Percentiles rank a stretch among this genome's conserved stretches.
These are phyloP conservation scores for Fusarium haematococcum DNA, from an alignment of 2,329 filamentous ascomycete genomes.

Conservation along the genomic window DNA sequence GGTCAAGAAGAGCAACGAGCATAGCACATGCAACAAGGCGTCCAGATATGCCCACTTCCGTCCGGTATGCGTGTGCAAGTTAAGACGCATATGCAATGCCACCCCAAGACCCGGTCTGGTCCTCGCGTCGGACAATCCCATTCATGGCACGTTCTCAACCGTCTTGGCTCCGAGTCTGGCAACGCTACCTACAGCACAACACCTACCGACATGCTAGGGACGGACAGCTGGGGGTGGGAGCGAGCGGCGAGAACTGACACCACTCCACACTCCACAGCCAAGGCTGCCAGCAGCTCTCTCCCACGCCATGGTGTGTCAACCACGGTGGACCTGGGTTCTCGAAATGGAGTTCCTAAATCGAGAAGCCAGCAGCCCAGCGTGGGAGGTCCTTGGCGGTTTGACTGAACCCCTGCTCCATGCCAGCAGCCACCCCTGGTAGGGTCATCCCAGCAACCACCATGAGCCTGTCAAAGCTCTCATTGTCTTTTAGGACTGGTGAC, in stretches of 20 bases:
- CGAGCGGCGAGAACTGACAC: conserved; percentile 28
- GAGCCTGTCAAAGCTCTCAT: conserved; percentile 43
- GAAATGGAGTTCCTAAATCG: conserved; percentile 43
- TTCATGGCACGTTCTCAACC: conserved; percentile 45
- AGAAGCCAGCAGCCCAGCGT: conserved; percentile 39
- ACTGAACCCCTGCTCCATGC: conserved; percentile 43
- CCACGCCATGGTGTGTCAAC: conserved; percentile 40
- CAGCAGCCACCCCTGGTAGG: conserved; percentile 40
- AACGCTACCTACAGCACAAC: background rate
- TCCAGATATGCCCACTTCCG: conserved; percentile 26
- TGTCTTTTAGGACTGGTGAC: conserved; percentile 39
- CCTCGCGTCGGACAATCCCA: conserved; percentile 41
- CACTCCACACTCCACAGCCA: conserved; percentile 32
- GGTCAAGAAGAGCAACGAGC: conserved; percentile 11
- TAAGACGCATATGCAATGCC: conserved; percentile 43
- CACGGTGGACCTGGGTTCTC: conserved; percentile 32
- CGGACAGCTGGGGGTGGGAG: conserved; percentile 26
- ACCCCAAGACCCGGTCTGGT: conserved; percentile 41
- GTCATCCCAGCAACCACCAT: conserved; percentile 44
- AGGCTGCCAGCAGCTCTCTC: conserved; percentile 13
- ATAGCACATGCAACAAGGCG: conserved; percentile 16
- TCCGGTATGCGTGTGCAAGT: conserved; percentile 41
- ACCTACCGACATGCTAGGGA: conserved; percentile 19
- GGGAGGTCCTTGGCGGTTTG: conserved; percentile 40
- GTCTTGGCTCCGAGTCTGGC: conserved; percentile 32